Evolutionary conservation across 371 early-diverging fungal genomes (phyloP).

Genomic region (Conidiobolus incongruus): DNA sequence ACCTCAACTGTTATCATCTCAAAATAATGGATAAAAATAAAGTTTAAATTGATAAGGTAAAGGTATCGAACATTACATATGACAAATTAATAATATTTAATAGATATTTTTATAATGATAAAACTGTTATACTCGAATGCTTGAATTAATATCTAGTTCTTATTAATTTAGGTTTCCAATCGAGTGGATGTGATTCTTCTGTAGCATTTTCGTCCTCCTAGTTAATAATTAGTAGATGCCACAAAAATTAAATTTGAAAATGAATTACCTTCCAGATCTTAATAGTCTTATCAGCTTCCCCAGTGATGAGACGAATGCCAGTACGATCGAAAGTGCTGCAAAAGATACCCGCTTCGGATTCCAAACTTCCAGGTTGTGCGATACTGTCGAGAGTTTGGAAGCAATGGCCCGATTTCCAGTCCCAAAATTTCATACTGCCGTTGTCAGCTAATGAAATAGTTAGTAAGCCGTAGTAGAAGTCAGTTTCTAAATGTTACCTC

Average conservation of each 20-base stretch:
- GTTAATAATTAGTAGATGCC: neutral
- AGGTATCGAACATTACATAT: too few species aligned
- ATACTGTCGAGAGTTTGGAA: constrained; percentile 72
- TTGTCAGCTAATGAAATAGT: constrained; percentile 38
- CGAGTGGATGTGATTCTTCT: constrained; percentile 34
- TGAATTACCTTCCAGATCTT: constrained; percentile 81
- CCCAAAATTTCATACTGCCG: constrained; percentile 88
- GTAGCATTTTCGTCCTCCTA: constrained; percentile 3
- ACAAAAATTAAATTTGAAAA: neutral
- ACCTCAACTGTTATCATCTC: too few species aligned
- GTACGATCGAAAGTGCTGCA: constrained; percentile 86
- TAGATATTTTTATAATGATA: too few species aligned
- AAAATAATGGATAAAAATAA: too few species aligned
- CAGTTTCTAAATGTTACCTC: constrained; percentile 24
- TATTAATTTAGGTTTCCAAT: constrained; percentile 24
- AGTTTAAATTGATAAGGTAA: too few species aligned
- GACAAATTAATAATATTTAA: too few species aligned
- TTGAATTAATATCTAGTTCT: constrained; percentile 14
- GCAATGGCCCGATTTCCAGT: constrained; percentile 85
- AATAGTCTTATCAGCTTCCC: constrained; percentile 96
- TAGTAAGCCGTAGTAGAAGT: neutral
- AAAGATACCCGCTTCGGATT: constrained; percentile 88
- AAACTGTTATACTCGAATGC: neutral
- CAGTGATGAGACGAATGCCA: constrained; percentile 82
- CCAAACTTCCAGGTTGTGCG: constrained; percentile 90